Conservation (phyloP, 352 stramenopile species). For the Pythium plurisporium region DNA sequence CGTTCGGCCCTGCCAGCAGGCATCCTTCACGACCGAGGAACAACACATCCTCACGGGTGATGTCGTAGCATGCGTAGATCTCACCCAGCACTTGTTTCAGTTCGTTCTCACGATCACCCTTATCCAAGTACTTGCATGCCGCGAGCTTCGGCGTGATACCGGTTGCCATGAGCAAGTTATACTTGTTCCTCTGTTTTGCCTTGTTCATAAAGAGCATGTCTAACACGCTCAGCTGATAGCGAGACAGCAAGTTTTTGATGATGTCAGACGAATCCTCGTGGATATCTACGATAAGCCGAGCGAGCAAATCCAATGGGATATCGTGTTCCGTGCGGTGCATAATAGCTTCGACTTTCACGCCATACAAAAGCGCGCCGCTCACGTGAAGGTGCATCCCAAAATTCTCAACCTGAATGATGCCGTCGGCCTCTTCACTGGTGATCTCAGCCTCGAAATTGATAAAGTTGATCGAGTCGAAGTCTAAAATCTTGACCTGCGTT, state of each 20-base stretch:
- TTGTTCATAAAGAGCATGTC: constrained; percentile 96
- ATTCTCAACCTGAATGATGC: constrained; percentile 95
- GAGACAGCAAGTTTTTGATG: constrained; percentile 92
- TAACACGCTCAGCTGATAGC: constrained; percentile 94
- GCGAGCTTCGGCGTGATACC: constrained; percentile 95
- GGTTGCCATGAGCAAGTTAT: constrained; percentile 96
- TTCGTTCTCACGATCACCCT: constrained; percentile 96
- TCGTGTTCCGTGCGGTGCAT: constrained; percentile 95
- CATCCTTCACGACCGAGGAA: constrained; percentile 94
- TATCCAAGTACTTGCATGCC: constrained; percentile 96
- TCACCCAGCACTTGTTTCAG: constrained; percentile 95
- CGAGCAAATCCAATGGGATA: constrained; percentile 94
- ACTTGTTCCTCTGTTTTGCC: constrained; percentile 93
- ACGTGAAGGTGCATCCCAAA: constrained; percentile 90
- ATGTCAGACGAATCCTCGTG: constrained; percentile 96
- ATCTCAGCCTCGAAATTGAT: constrained; percentile 99
- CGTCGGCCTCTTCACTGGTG: constrained; percentile 92
- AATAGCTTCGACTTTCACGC: constrained; percentile 93
- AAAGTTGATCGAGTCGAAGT: constrained; percentile 96
- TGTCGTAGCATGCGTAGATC: constrained; percentile 95
- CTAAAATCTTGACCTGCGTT: constrained; percentile 96
- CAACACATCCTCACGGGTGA: constrained; percentile 94
- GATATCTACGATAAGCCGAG: constrained; percentile 94
- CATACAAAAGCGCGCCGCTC: constrained; percentile 70
- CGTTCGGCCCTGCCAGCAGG: constrained; percentile 91